Base-by-base conservation (phyloP, 176 grass and related monocot genomes). In the Aegilops umbellulata region DNA sequence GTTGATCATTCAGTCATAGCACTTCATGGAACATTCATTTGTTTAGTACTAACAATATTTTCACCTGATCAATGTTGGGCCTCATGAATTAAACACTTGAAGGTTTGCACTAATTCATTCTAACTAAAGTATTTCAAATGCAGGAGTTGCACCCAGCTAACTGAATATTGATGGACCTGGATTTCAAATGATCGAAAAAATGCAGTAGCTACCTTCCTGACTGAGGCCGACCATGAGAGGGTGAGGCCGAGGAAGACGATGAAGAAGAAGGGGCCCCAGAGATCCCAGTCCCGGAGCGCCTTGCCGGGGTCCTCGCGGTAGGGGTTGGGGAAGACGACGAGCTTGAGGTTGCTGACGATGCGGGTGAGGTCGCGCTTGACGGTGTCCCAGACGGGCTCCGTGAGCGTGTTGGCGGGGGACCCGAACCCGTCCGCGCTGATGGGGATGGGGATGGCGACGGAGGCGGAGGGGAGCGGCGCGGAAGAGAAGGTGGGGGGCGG, bases 231-330 rank as follows among this genome's bases (percentile, higher is more conserved):
- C 97, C 90, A 95, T 62, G 97, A 98, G 79, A 98, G 96, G 27
- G 85, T 92, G 32, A 98, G 90, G 3, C 96, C 94, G 6, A 98
- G 91, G 60, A 92, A 91, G 15, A 98, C 86, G 76, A 95, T 98
- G 94, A 98, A 98, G 93, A 98, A 98, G 90, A 95, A 95, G 3
- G 96, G 96, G 0, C 96, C 96, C 96, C 94, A 98, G 13, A 98
- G 92, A 86, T 98, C 96, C 96, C 96, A 98, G 51, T 94, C 96
- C 34, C 92, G 86, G 14, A 98, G 96, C 44, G 90, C 93, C 92
- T 94, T 98, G 36, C 93, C 96, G 0, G 93, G 90, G 87, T 98
- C 94, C 79, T 98, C 96, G 55, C 93, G 90, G 81, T 78, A 95
- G 7, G 96, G 96, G 85, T 98, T 95, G 51, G 96, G 96, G 87